Base-by-base conservation (phyloP, 352 stramenopile species). In the Aphanomyces euteiches region DNA sequence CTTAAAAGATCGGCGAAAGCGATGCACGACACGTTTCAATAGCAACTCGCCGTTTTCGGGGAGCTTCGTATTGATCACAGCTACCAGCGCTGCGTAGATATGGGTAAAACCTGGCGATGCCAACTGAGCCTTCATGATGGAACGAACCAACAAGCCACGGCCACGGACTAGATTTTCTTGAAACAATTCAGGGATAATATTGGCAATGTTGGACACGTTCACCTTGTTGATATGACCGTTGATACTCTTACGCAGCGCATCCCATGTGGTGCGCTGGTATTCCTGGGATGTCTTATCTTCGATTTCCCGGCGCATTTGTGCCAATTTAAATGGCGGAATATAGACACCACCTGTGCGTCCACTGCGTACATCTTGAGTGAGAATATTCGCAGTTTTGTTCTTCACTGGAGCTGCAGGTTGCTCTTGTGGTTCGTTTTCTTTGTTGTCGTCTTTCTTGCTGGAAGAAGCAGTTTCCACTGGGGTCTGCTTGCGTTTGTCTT, bases 11-110 rank as follows among this genome's bases (percentile, higher is more conserved):
- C 91, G 83, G 2, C 97, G 91, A 78, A 99, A 99, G 28, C 87
- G 81, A 47, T 98, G 86, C 38, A 99, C 92, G 1, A 98, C 86
- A 43, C 97, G 82, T 67, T 95, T 95, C 28, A 98, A 72, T 19
- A 98, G 66, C 3, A 98, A 79, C 71, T 99, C 97, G 37, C 98
- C 98, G 57, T 97, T 96, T 76, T 99, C 96, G 0, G 98, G 98
- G 56, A 99, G 88, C 74, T 99, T 99, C 1, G 96, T 99, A 81
- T 99, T 99, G 54, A 99, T 74, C n/a, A 99, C 97, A 1, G 97
- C 92, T 21, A 99, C 84, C 0, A 99, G 73, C 8, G 95, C 93
- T 3, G 97, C 96, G 76, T 99, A 99, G 50, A 98, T 93, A 79
- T 97, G 90, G 56, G 95, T 98, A 75, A 98, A 98, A 8, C 96